Evolutionary conservation across 305 asterid species (phyloP).

Genomic region (Withania somnifera): DNA sequence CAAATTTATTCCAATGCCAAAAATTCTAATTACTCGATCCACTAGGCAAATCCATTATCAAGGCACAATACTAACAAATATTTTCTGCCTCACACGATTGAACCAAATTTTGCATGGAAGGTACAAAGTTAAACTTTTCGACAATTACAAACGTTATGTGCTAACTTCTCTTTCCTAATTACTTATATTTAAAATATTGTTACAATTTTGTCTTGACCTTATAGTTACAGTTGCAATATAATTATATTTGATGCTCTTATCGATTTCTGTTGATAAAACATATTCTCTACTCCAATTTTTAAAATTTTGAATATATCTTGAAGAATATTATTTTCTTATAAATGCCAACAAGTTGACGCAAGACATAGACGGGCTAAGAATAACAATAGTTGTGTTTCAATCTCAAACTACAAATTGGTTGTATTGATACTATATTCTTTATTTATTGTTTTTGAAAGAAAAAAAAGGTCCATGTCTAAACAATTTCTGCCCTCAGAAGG

Average conservation of each 20-base stretch:
- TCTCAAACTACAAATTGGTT: neutral
- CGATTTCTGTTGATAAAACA: neutral
- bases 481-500: too few relatives aligned
- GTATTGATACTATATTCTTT: too few relatives aligned
- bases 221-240: neutral
- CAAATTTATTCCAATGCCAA: too few relatives aligned
- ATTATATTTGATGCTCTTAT: neutral
- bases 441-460: too few relatives aligned
- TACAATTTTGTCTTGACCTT: neutral
- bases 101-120: too few relatives aligned
- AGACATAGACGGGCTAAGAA: neutral
- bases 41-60: too few relatives aligned
- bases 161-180: neutral
- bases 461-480: too few relatives aligned
- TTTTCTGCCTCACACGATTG: too few relatives aligned
- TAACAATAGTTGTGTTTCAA: neutral
- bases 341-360: neutral
- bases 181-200: too few relatives aligned
- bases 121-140: neutral
- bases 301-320: neutral
- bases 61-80: too few relatives aligned
- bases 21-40: too few relatives aligned
- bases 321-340: neutral
- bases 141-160: too few relatives aligned
- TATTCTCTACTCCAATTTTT: neutral